phyloP scores from a whole-genome alignment of 1,284 basidiomycete species.

The Papiliotrema flavescens region DNA sequence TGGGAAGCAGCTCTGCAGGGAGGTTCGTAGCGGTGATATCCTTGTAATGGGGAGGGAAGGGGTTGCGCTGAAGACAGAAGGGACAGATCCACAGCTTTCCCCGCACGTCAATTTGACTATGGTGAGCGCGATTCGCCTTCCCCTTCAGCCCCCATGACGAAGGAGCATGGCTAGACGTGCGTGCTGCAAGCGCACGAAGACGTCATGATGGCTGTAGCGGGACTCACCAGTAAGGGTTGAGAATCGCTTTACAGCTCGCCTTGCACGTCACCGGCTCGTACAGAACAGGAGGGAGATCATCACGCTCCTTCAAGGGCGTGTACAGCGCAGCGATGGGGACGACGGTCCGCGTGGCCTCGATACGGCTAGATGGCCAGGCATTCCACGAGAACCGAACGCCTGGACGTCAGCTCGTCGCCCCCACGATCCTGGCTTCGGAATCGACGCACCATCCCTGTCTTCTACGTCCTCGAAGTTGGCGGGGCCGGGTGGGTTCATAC shows the following conservation, averaged over 20 bases:
- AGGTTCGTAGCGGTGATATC: constrained; percentile 97
- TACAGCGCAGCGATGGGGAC: constrained; percentile 98
- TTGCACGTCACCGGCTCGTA: constrained; percentile 99
- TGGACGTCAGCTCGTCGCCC: constrained; percentile 38
- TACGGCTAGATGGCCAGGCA: constrained; percentile 94
- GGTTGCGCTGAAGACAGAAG: constrained; percentile 93
- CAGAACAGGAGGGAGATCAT: constrained; percentile 91
- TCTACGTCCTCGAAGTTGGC: constrained; percentile 55
- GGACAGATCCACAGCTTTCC: constrained; percentile 99
- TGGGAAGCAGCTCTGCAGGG: constrained; percentile 90
- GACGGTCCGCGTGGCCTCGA: constrained; percentile 96
- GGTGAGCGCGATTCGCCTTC: constrained; percentile 3
- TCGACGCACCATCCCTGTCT: constrained; percentile 58
- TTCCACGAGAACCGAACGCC: constrained; percentile 95
- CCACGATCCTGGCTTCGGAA: background rate
- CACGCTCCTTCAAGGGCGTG: constrained; percentile 89
- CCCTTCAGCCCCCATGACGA: too few species aligned
- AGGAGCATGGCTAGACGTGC: too few species aligned
- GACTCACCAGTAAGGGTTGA: constrained; percentile 91
- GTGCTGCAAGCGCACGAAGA: too few species aligned
- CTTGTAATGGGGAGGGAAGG: constrained; percentile 98
- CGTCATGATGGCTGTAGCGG: too few species aligned
- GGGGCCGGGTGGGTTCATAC: constrained; percentile 39
- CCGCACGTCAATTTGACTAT: constrained; percentile 94
- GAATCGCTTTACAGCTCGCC: constrained; percentile 90